Percentiles rank a stretch among this genome's conserved stretches.
Evolutionary conservation across 129 eudicot species (phyloP).

Genomic region (Artemisia argyi): DNA sequence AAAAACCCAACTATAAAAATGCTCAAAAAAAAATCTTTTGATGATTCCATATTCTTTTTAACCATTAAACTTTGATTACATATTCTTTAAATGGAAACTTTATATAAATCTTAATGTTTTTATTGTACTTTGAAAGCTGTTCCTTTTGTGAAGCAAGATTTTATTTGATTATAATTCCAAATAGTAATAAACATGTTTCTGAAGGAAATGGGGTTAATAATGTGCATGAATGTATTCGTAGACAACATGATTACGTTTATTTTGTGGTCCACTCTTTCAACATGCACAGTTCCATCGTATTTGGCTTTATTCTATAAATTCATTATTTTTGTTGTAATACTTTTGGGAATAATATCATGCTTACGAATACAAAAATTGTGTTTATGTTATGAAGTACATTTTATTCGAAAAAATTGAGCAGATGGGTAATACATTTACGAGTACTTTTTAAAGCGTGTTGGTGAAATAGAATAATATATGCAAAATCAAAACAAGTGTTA

Average conservation of each 20-base stretch:
- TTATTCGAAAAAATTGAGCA: too few species aligned
- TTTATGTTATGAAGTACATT: too few species aligned
- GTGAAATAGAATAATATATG: too few species aligned
- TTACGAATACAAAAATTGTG: neutral
- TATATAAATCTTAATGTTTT: neutral
- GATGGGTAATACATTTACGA: too few species aligned
- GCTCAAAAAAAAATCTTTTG: too few species aligned
- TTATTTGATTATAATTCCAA: slow-evolving; percentile 25
- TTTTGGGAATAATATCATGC: neutral
- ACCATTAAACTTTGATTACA: too few species aligned
- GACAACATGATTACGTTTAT: slow-evolving; percentile 41
- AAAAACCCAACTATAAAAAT: too few species aligned
- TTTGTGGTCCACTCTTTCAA: slow-evolving; percentile 39
- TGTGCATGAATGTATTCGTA: slow-evolving; percentile 40
- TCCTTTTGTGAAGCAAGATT: slow-evolving; percentile 20
- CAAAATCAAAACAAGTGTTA: too few species aligned
- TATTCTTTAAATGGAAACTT: too few species aligned
- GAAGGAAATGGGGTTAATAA: slow-evolving; percentile 38
- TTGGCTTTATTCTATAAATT: slow-evolving; percentile 8
- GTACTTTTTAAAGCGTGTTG: too few species aligned
- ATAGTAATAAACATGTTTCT: slow-evolving; percentile 2
- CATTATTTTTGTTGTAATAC: neutral
- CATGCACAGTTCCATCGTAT: slow-evolving; percentile 27
- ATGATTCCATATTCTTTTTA: too few species aligned
- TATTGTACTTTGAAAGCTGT: slow-evolving; percentile 30